These are phyloP conservation scores for Haplographium delicatum DNA, from an alignment of 495 filamentous ascomycete species.

Conservation along the genomic window DNA sequence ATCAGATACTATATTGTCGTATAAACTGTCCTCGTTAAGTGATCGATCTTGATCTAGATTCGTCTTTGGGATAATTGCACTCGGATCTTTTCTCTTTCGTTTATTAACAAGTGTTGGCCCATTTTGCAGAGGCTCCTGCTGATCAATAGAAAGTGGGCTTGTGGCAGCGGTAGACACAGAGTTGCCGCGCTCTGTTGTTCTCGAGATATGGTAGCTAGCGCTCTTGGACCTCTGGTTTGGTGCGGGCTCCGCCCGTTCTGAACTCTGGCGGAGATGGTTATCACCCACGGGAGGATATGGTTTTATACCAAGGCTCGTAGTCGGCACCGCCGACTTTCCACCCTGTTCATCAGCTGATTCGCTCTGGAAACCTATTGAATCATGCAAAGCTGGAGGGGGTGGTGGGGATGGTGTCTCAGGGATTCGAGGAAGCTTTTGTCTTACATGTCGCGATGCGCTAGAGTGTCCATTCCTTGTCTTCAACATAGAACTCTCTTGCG, in stretches of 20 bases:
- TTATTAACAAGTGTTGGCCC: neutral
- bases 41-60: neutral
- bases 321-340: conserved; percentile 9
- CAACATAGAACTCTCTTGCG: conserved; percentile 10
- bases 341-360: conserved; percentile 7
- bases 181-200: conserved; percentile 18
- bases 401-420: conserved; percentile 14
- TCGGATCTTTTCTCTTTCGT: neutral
- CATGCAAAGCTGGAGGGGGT: conserved; percentile 9
- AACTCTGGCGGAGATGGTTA: neutral
- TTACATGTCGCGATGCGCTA: conserved; percentile 16
- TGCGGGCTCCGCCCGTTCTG: conserved; percentile 6
- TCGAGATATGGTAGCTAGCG: conserved; percentile 21
- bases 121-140: conserved; percentile 5
- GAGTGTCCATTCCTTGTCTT: neutral
- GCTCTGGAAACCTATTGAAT: neutral
- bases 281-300: too few relatives aligned
- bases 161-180: conserved; percentile 25
- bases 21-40: conserved; percentile 18
- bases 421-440: conserved; percentile 8
- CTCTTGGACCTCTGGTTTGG: conserved; percentile 14
- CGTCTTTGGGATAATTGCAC: neutral
- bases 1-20: conserved; percentile 19
- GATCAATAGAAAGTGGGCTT: conserved; percentile 14
- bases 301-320: too few relatives aligned